Base-by-base conservation (phyloP, 2,329 filamentous ascomycete genomes). In the Aspergillus glaucus region DNA sequence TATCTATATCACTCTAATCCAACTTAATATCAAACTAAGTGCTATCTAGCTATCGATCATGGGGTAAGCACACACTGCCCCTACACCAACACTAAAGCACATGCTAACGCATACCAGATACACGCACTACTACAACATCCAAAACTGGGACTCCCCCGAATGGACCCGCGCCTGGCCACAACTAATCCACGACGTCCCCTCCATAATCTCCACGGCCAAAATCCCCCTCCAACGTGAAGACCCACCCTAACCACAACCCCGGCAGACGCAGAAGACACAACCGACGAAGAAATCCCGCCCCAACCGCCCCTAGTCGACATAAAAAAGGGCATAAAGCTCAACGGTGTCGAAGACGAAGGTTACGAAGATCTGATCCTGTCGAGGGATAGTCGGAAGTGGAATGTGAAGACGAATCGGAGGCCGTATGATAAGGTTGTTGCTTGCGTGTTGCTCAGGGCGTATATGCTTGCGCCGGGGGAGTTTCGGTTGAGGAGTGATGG, bases 401-500 rank as follows among this genome's bases (percentile, higher is more conserved):
- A 48, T 30, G 49, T 50, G 39, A 60, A 58, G 24, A 61, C 58
- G 1, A 46, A 12, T 1, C 22, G 10, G 2, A 54, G 45, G 43
- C 52, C 55, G 9, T 60, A 60, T 14, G 55, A 60, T 44, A n/a
- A 30, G 19, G 57, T 57, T 3, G 53, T 58, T 12, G 41, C 49
- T 3, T 53, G 50, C 17, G 49, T 61, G 17, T 28, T 60, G 12
- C 47, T 61, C 4, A 43, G 56, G 12, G 54, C 54, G 2, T 47
- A 44, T 10, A 50, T 53, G 50, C 26, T 60, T 36, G 56, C 55
- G 28, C 57, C 52, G n/a, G 3, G 5, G 22, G 4, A 28, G 26
- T 44, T 30, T 19, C 32, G 32, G 32, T 26, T 26, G 24, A 26
- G 21, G 24, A 26, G 24, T 26, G 24, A 26, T 10, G 24, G 24